A percentile compares a stretch with the other conserved stretches of the same genome.
Conservation (phyloP, 768 basidiomycete genomes). For the Lyophyllum shimeji region DNA sequence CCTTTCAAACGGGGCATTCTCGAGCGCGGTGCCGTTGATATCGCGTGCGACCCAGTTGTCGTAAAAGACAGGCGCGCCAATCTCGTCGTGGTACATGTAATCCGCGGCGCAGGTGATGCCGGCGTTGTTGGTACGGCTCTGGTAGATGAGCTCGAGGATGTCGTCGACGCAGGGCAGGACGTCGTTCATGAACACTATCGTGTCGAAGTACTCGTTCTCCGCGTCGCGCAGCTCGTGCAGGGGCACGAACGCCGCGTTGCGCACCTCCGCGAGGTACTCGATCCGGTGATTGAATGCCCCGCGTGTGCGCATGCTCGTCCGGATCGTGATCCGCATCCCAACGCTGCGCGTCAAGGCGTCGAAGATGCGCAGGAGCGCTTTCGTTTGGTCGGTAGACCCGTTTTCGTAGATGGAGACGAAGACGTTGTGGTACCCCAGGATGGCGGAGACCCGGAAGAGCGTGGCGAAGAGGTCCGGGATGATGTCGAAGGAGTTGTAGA, state of each 20-base stretch:
- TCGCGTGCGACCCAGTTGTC: slow-evolving; percentile 99
- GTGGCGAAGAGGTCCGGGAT: slow-evolving; percentile 97
- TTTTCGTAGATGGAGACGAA: slow-evolving; percentile 99
- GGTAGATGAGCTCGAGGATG: slow-evolving; percentile 96
- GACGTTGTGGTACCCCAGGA: slow-evolving; percentile 97
- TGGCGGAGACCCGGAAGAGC: slow-evolving; percentile 88
- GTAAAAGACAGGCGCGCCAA: slow-evolving; percentile 93
- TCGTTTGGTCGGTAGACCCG: slow-evolving; percentile 98
- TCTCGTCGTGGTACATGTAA: slow-evolving; percentile 98
- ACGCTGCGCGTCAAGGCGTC: slow-evolving; percentile 88
- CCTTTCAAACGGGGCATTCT: slow-evolving; percentile 94
- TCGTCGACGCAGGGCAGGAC: slow-evolving; percentile 98
- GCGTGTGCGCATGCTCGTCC: slow-evolving; percentile 88
- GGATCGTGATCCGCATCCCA: slow-evolving; percentile 90
- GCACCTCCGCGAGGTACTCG: slow-evolving; percentile 99
- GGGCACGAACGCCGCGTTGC: slow-evolving; percentile 95
- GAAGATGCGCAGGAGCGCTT: slow-evolving; percentile 92
- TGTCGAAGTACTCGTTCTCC: slow-evolving; percentile 93
- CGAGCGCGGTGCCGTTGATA: slow-evolving; percentile 97
- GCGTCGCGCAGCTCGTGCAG: slow-evolving; percentile 90
- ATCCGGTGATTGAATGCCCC: slow-evolving; percentile 99
- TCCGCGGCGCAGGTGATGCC: slow-evolving; percentile 98
- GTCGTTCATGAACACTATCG: slow-evolving; percentile 99
- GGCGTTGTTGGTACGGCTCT: slow-evolving; percentile 89
- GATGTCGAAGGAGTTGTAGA: slow-evolving; percentile 99